phyloP scores from a whole-genome alignment of 2,329 filamentous ascomycete species.

The Trichophyton verrucosum region DNA sequence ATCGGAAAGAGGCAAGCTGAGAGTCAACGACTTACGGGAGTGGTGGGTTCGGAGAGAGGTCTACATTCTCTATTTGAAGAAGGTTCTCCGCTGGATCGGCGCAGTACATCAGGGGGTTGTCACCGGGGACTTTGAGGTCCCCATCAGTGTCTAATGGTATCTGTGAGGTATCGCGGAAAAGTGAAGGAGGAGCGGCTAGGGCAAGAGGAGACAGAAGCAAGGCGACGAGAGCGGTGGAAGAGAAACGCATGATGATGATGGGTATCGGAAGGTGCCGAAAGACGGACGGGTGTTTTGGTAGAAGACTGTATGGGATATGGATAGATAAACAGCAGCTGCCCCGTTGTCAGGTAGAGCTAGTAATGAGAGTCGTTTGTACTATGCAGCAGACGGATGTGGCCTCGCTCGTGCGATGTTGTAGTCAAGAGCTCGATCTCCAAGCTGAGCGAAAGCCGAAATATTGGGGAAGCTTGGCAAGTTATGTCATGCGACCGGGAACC shows the following conservation, averaged over 20 bases:
- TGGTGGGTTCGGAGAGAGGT: conserved; percentile 77
- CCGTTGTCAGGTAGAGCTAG: background rate
- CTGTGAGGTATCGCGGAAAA: conserved; percentile 38
- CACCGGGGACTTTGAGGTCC: conserved; percentile 59
- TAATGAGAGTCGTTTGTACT: background rate
- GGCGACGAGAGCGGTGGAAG: conserved; percentile 25
- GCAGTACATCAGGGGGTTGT: conserved; percentile 77
- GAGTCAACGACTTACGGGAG: conserved; percentile 51
- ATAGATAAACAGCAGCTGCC: background rate
- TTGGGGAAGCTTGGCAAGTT: background rate
- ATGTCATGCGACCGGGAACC: background rate
- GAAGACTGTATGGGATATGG: background rate
- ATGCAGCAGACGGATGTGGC: background rate
- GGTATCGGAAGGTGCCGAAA: background rate
- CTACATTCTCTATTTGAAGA: conserved; percentile 63
- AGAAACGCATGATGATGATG: conserved; percentile 3
- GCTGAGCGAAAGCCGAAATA: background rate
- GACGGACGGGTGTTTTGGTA: background rate
- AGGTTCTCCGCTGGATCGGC: conserved; percentile 56
- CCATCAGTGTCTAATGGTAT: conserved; percentile 39
- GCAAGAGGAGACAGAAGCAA: conserved; percentile 35
- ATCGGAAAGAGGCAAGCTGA: background rate
- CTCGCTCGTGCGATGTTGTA: background rate
- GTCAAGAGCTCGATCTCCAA: background rate
- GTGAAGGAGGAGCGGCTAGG: conserved; percentile 30